A percentile compares a stretch with the other conserved stretches of the same genome.
phyloP scores from a whole-genome alignment of 441 rosid genomes.

The Manihot esculenta region DNA sequence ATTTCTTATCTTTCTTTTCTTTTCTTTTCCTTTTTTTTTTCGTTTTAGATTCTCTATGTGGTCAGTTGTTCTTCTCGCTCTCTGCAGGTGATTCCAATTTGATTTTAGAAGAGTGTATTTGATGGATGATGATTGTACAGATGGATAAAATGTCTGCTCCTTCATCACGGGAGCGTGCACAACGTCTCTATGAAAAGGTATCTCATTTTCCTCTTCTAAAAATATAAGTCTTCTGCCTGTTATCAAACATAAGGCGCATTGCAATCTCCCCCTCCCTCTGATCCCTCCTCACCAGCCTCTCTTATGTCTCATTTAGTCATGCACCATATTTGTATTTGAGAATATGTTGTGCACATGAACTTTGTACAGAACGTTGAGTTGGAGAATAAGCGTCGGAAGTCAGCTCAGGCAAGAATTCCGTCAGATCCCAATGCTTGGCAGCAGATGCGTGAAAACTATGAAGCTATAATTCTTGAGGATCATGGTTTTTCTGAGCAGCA shows the following conservation, averaged over 20 bases:
- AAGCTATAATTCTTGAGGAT: constrained; percentile 87
- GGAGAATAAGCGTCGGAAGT: constrained; percentile 68
- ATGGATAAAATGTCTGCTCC: constrained; percentile 83
- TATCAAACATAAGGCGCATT: neutral
- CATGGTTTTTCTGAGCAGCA: constrained; percentile 85
- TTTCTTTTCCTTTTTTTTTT: neutral
- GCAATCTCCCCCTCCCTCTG: too few species aligned
- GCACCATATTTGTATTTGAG: neutral
- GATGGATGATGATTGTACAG: constrained; percentile 71
- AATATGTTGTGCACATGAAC: neutral
- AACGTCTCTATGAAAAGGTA: constrained; percentile 78
- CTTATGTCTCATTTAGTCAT: too few species aligned
- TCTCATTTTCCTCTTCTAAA: neutral
- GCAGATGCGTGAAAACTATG: constrained; percentile 96
- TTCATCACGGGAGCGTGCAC: constrained; percentile 69
- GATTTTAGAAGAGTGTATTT: constrained; percentile 29
- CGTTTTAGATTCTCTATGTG: constrained; percentile 1
- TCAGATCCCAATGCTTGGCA: constrained; percentile 84
- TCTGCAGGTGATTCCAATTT: constrained; percentile 38
- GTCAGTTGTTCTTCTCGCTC: constrained; percentile 18
- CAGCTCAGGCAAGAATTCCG: constrained; percentile 76
- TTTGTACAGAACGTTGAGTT: constrained; percentile 65
- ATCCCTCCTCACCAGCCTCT: too few species aligned
- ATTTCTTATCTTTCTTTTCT: neutral
- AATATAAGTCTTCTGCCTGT: neutral